phyloP scores from a whole-genome alignment of 179 eudicot genomes.

The Patellifolia procumbens region DNA sequence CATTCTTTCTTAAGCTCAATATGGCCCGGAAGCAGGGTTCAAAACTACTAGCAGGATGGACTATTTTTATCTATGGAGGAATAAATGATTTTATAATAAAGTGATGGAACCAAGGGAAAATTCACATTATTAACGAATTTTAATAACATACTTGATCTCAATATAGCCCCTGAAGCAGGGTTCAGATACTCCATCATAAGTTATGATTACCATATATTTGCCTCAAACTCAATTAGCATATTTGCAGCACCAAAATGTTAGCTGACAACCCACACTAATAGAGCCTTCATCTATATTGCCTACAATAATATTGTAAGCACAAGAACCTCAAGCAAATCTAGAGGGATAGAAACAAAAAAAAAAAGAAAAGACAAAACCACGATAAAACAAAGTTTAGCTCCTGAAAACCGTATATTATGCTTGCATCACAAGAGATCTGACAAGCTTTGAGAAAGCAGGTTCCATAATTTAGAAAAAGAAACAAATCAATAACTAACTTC shows the following conservation, averaged over 20 bases:
- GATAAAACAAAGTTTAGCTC: not conserved
- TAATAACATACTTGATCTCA: not conserved
- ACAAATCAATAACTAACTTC: not conserved
- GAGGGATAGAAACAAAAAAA: not conserved
- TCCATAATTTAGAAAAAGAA: not conserved
- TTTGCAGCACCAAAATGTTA: constrained; percentile 3
- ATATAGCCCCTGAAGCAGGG: not conserved
- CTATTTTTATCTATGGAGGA: not conserved
- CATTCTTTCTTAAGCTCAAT: not conserved
- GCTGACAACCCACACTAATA: not conserved
- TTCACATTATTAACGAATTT: not conserved
- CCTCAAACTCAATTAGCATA: not conserved
- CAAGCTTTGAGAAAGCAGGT: not conserved
- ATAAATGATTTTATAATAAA: not conserved
- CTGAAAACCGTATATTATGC: not conserved
- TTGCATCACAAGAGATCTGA: not conserved
- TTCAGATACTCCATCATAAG: too few relatives aligned
- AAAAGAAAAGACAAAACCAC: not conserved
- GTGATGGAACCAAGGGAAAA: not conserved
- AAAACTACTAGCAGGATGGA: not conserved
- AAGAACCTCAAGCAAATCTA: not conserved
- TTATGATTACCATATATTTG: too few relatives aligned
- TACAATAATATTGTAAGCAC: not conserved
- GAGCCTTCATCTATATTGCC: too few relatives aligned
- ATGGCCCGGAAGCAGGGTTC: too few relatives aligned